Evolutionary conservation across 768 basidiomycete species (phyloP).

Genomic region (Termitomyces titanicus): DNA sequence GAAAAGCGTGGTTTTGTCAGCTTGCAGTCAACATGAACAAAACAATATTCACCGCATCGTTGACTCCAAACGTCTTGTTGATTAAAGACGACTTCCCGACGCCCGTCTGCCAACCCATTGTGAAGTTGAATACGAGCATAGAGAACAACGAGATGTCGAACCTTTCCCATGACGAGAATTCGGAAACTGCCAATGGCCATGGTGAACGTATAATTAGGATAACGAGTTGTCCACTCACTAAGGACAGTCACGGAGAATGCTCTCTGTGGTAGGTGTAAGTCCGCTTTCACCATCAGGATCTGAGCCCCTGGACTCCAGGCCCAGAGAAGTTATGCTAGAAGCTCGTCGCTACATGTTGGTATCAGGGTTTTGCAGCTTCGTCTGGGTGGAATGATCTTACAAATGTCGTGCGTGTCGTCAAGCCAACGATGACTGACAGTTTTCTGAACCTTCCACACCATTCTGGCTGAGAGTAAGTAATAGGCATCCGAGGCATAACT

Average conservation of each 20-base stretch:
- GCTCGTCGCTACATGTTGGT: neutral
- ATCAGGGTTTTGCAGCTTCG: neutral
- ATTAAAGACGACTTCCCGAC: constrained; percentile 27
- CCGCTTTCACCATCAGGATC: neutral
- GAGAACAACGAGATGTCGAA: neutral
- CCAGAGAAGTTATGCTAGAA: neutral
- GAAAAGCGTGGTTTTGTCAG: neutral
- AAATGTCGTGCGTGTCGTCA: neutral
- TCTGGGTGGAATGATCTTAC: neutral
- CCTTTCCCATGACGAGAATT: constrained; percentile 27
- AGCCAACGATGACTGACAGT: constrained; percentile 1
- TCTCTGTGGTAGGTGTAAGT: constrained; percentile 11
- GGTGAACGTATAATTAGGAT: no score
- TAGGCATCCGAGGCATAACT: neutral
- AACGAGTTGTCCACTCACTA: constrained; percentile 1
- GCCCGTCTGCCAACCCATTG: constrained; percentile 18
- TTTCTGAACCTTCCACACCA: constrained; percentile 4
- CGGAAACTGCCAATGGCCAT: constrained; percentile 15
- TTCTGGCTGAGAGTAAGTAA: neutral
- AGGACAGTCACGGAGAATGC: constrained; percentile 14
- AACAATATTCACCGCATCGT: constrained; percentile 15
- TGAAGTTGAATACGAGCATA: neutral
- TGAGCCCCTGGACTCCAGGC: neutral
- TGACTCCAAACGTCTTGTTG: constrained; percentile 24
- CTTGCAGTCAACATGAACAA: neutral